These are phyloP conservation scores for Aspergillus hancockii DNA, from an alignment of 495 filamentous ascomycete genomes.

Conservation along the genomic window DNA sequence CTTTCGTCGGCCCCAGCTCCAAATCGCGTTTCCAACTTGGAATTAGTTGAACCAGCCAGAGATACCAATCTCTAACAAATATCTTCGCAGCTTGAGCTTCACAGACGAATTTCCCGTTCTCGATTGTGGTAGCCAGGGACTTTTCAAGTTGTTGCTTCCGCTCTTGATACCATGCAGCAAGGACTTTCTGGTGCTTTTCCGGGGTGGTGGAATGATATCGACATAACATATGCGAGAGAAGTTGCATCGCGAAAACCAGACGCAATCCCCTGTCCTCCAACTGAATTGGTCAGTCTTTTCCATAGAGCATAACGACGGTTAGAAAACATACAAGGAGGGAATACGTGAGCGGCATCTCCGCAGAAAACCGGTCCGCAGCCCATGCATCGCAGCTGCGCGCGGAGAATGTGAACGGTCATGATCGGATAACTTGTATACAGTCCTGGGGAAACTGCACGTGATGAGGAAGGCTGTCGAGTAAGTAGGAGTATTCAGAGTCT, in stretches of 20 bases:
- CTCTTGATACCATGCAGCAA: conserved; percentile 38
- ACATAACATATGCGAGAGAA: conserved; percentile 27
- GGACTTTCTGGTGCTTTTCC: conserved; percentile 22
- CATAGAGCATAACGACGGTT: background rate
- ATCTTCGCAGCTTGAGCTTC: conserved; percentile 26
- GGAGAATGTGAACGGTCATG: conserved; percentile 50
- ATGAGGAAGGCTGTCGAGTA: conserved; percentile 20
- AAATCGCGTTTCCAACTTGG: conserved; percentile 29
- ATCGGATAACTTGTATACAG: conserved; percentile 51
- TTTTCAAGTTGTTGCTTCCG: conserved; percentile 41
- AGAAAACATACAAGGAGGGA: conserved; percentile 47
- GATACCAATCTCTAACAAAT: conserved; percentile 35
- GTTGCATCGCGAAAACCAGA: conserved; percentile 36
- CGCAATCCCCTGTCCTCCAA: conserved; percentile 57
- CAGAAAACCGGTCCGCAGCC: conserved; percentile 47
- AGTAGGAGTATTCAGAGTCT: background rate
- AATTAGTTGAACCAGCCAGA: conserved; percentile 35
- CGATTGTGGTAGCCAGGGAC: conserved; percentile 34
- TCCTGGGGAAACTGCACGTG: conserved; percentile 47
- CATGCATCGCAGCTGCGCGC: conserved; percentile 53
- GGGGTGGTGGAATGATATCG: conserved; percentile 5
- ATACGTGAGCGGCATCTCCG: conserved; percentile 57
- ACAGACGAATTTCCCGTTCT: conserved; percentile 36
- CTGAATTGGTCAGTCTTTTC: conserved; percentile 11
- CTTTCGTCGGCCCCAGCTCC: conserved; percentile 27